Evolutionary conservation across 2,329 filamentous ascomycete genomes (phyloP).

Genomic region (Fusarium sp.): DNA sequence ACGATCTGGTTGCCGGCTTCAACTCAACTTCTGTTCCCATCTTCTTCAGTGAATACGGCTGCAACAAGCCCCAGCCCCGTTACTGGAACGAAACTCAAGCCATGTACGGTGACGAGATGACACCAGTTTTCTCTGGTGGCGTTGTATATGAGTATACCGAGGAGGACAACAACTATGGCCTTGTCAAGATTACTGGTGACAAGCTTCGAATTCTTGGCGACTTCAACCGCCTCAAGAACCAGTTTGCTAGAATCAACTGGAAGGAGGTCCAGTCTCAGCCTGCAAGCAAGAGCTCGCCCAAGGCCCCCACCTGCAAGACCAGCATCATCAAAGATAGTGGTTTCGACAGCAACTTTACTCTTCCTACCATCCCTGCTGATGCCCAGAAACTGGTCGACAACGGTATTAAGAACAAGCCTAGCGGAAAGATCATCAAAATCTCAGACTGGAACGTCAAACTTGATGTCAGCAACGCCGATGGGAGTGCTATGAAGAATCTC

Average conservation of each 20-base stretch:
- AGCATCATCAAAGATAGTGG: constrained; percentile 75
- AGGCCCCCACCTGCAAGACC: constrained; percentile 72
- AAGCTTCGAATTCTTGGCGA: constrained; percentile 72
- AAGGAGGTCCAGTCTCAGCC: constrained; percentile 73
- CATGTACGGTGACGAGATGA: constrained; percentile 81
- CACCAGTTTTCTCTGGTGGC: constrained; percentile 76
- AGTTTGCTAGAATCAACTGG: constrained; percentile 83
- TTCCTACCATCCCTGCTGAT: constrained; percentile 77
- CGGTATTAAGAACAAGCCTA: constrained; percentile 75
- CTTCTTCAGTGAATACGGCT: constrained; percentile 87
- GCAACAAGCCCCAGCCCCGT: constrained; percentile 79
- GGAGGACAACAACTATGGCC: constrained; percentile 75
- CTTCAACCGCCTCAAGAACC: constrained; percentile 79
- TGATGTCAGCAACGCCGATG: constrained; percentile 57
- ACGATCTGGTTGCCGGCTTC: constrained; percentile 75
- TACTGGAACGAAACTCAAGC: constrained; percentile 80
- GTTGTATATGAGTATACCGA: constrained; percentile 86
- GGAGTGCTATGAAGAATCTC: constrained; percentile 59
- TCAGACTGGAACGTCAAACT: constrained; percentile 70
- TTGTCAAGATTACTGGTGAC: constrained; percentile 72
- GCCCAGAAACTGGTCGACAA: constrained; percentile 80
- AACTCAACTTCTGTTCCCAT: constrained; percentile 75
- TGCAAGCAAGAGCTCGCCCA: constrained; percentile 63
- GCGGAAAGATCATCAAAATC: constrained; percentile 77
- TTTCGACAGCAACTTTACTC: constrained; percentile 84